These are phyloP conservation scores for Aspergillus unguis DNA, from an alignment of 2,329 filamentous ascomycete genomes.

Conservation along the genomic window DNA sequence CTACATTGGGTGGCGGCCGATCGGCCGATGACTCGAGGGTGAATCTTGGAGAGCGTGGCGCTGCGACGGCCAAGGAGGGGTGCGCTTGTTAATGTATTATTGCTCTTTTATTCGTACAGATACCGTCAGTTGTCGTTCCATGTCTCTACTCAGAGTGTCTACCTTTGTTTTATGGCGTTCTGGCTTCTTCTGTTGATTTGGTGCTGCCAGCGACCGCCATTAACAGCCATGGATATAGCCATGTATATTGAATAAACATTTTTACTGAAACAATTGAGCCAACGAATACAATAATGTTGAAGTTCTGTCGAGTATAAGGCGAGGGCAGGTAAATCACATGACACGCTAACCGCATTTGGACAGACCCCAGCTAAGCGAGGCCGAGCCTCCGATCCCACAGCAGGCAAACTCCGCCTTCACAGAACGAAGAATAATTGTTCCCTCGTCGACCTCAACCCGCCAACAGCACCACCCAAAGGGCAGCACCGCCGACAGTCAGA, in stretches of 20 bases:
- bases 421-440: conserved; percentile 22
- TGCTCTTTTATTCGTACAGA: conserved; percentile 8
- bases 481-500: conserved; percentile 33
- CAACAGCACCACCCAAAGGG: conserved; percentile 28
- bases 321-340: conserved; percentile 31
- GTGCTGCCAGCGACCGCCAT: conserved; percentile 3
- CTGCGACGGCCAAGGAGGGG: conserved; percentile 77
- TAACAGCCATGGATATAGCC: conserved; percentile 13
- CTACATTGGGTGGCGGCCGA: conserved; percentile 44
- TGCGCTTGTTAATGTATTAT: conserved; percentile 70
- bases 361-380: conserved; percentile 33
- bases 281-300: not conserved
- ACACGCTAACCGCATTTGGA: conserved; percentile 25
- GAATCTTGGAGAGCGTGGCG: conserved; percentile 71
- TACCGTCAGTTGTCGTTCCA: conserved; percentile 10
- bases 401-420: conserved; percentile 16
- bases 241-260: too few species aligned
- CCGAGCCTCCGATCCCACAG: conserved; percentile 29
- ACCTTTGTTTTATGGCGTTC: conserved; percentile 1
- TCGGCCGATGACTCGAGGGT: conserved; percentile 62
- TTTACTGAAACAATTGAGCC: too few species aligned
- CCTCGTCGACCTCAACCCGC: conserved; percentile 31
- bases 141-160: not conserved
- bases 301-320: not conserved
- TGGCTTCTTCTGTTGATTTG: not conserved